Conservation (phyloP, 768 basidiomycete species). For the Strobilomyces confusus region DNA sequence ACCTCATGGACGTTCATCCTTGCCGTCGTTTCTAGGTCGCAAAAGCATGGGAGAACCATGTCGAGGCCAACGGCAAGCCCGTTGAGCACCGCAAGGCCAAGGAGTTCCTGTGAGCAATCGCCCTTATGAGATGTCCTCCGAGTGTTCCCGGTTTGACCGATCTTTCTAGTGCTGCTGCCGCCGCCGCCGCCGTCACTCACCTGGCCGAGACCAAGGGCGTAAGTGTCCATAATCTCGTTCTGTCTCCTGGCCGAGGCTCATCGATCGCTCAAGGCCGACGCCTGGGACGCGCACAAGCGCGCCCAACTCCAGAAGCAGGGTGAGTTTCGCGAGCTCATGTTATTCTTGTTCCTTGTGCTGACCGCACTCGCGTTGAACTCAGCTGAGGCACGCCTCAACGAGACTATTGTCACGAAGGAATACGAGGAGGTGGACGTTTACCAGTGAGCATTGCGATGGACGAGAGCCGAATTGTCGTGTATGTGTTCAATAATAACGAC, state of each 20-base stretch:
- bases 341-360: background rate
- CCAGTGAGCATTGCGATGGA: background rate
- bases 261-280: background rate
- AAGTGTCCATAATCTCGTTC: background rate
- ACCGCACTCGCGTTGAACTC: background rate
- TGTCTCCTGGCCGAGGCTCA: background rate
- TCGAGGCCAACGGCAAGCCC: slow-evolving; percentile 13
- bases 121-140: background rate
- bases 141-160: background rate
- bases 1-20: no score
- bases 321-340: background rate
- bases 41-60: slow-evolving; percentile 17
- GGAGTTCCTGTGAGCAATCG: slow-evolving; percentile 4
- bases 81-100: slow-evolving; percentile 20
- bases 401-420: background rate
- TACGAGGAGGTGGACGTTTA: background rate
- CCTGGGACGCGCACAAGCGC: background rate
- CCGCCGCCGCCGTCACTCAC: background rate
- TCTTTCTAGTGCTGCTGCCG: background rate
- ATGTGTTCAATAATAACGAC: no score
- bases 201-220: background rate
- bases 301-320: background rate
- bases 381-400: background rate
- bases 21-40: slow-evolving; percentile 4
- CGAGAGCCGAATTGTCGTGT: no score